Conservation (phyloP, 495 filamentous ascomycete genomes). For the Aspergillus indologenus region DNA sequence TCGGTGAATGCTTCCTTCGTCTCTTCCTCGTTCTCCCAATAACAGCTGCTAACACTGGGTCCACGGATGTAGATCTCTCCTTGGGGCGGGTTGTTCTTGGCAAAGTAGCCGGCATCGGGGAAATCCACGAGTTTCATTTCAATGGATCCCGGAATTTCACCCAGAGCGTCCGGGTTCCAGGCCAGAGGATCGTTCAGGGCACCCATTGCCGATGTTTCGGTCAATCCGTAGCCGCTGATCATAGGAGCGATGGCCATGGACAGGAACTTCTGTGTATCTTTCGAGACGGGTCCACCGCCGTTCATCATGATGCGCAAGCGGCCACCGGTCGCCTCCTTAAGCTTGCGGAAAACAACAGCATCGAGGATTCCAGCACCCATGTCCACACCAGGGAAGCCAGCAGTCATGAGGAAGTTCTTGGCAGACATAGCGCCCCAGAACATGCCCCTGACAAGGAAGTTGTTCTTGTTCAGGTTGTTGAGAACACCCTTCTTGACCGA, state of each 20-base stretch:
- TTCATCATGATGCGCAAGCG: constrained; percentile 78
- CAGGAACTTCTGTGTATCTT: constrained; percentile 83
- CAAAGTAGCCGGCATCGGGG: constrained; percentile 84
- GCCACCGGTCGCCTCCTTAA: constrained; percentile 87
- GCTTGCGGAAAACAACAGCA: constrained; percentile 80
- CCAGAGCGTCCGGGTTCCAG: constrained; percentile 81
- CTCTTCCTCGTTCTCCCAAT: constrained; percentile 82
- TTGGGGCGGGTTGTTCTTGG: constrained; percentile 86
- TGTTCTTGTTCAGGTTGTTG: constrained; percentile 74
- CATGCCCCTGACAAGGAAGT: constrained; percentile 69
- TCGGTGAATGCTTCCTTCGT: constrained; percentile 68
- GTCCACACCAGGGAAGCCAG: constrained; percentile 67
- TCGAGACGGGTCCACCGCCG: constrained; percentile 81
- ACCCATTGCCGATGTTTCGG: constrained; percentile 94
- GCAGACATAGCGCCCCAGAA: constrained; percentile 90
- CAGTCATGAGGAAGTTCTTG: constrained; percentile 74
- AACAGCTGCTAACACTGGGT: constrained; percentile 65
- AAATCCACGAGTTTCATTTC: constrained; percentile 97
- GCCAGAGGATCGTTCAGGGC: constrained; percentile 83
- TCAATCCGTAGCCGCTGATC: constrained; percentile 93
- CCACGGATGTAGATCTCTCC: constrained; percentile 94
- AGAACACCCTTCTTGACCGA: constrained; percentile 97
- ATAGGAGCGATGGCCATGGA: constrained; percentile 85
- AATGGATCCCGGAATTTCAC: constrained; percentile 74
- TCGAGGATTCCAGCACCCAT: constrained; percentile 67